A percentile compares a stretch with the other conserved stretches of the same genome.
phyloP scores from a whole-genome alignment of 768 basidiomycete species.

The Cytidiella melzeri region DNA sequence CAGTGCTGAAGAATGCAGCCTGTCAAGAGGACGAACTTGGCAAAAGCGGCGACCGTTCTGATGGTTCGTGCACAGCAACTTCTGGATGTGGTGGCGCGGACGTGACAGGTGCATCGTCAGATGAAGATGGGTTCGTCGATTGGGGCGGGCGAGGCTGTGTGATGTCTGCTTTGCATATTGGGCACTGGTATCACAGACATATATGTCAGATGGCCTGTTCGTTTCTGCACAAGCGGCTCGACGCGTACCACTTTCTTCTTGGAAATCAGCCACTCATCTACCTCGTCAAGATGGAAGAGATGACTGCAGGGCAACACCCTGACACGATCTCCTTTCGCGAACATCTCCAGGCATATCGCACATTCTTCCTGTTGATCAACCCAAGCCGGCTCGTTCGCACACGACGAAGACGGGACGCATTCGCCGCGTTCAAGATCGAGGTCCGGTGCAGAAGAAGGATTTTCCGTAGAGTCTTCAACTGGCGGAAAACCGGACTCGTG shows the following conservation, averaged over 20 bases:
- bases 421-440: conserved; percentile 14
- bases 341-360: conserved; percentile 87
- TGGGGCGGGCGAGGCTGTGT: conserved; percentile 41
- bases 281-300: conserved; percentile 88
- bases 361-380: conserved; percentile 83
- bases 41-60: conserved; percentile 1
- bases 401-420: not conserved
- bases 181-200: conserved; percentile 50
- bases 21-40: not conserved
- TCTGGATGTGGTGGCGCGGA: not conserved
- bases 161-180: conserved; percentile 89
- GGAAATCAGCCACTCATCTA: conserved; percentile 89
- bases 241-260: conserved; percentile 83
- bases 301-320: conserved; percentile 92
- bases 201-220: not conserved
- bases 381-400: conserved; percentile 50
- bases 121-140: conserved; percentile 1
- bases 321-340: conserved; percentile 82
- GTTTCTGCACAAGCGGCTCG: too few species aligned
- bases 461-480: conserved; percentile 12
- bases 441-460: conserved; percentile 13
- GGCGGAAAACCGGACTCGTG: conserved; percentile 37
- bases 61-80: too few species aligned
- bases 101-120: not conserved
- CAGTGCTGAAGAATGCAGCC: not conserved